Evolutionary conservation across 257 asterid species (phyloP), one percentile per base, ranked within the genome.

Genomic region (Dorcoceras hygrometricum): DNA sequence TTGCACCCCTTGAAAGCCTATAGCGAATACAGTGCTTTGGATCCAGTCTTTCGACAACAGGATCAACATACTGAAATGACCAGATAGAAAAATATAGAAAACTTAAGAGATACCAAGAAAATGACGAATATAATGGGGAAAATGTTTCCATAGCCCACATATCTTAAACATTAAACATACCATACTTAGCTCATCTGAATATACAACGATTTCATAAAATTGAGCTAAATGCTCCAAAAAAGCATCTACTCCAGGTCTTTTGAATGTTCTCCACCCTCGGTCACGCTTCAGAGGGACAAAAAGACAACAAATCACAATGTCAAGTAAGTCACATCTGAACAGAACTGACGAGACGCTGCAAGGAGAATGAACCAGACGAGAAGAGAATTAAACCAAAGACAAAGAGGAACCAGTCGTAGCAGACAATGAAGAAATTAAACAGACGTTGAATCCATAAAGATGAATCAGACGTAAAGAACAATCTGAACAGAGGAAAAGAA

Each of bases 261-360:
- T 93, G 76, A 86, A 86, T 46, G 97, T 90, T 79, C 95, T 87
- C 99, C 97, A 93, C 19, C 97, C 97, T 77, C 97, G 77, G 14
- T 88, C 95, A 70, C 99, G 96, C 99, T 92, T 74, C 62, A 68
- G 57, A 69, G 70, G 20, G 46, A 66, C n/a, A 46, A 43, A 0
- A 57, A 59, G 7, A 59, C n/a, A 59, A 26, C 7, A 24, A 20
- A 6, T 14, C 39, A 57, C 11, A 51, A 69, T 4, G 32, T 22
- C 20, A 6, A 24, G 39, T 62, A 43, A 61, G 6, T 25, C 26
- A 29, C 20, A 61, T 54, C 46, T 8, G 63, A 28, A 57, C 34
- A n/a, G n/a, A n/a, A n/a, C n/a, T n/a, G n/a, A n/a, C n/a, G n/a
- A n/a, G n/a, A n/a, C n/a, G n/a, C n/a, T n/a, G n/a, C n/a, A n/a